phyloP scores from a whole-genome alignment of 208 protist genomes.

The Histomonas meleagridis region DNA sequence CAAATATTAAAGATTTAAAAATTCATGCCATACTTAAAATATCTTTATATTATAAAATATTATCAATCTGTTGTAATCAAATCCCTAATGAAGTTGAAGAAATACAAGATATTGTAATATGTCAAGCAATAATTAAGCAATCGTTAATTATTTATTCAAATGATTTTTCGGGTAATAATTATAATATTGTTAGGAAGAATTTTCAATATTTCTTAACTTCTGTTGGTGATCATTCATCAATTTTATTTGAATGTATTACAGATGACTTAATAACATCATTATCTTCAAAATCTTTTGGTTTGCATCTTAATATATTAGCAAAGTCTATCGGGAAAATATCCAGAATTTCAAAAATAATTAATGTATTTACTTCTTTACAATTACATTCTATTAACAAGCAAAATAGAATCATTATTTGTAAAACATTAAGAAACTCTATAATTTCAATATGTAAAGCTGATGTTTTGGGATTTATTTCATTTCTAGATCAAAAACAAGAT shows the following conservation, averaged over 20 bases:
- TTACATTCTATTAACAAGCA: no score
- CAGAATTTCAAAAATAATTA: background rate
- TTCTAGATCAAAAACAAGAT: background rate
- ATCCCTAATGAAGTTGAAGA: background rate
- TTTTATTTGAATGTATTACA: background rate
- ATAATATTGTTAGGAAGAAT: background rate
- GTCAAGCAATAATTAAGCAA: background rate
- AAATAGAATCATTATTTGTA: background rate
- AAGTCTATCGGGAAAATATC: background rate
- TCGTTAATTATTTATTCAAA: background rate
- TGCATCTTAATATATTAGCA: background rate
- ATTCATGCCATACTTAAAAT: background rate
- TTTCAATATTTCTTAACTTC: background rate
- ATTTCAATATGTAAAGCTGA: background rate
- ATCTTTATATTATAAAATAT: background rate
- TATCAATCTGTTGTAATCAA: background rate
- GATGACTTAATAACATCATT: no score
- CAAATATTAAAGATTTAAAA: background rate
- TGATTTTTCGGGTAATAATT: background rate
- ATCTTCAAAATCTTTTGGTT: no score
- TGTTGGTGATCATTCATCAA: background rate
- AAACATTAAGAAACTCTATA: background rate
- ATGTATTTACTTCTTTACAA: no score
- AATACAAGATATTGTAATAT: background rate
- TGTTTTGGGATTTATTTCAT: background rate